Base-by-base conservation (phyloP, 2,329 filamentous ascomycete genomes). In the Penicillium rolfsii region DNA sequence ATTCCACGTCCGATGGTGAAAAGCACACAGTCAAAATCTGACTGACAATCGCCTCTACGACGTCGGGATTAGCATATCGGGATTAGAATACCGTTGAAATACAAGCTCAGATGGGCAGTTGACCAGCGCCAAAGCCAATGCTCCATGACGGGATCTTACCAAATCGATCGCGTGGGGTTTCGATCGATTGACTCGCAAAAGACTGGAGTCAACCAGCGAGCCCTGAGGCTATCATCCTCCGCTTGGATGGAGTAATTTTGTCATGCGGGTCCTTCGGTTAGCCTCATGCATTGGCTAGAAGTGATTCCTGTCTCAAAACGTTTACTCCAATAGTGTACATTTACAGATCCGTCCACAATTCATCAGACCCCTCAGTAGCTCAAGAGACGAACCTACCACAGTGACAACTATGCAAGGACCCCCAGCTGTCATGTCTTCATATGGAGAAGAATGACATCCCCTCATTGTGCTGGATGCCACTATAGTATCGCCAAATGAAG, bases 291-390 rank as follows among this genome's bases (percentile, higher is more conserved):
- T 1, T 4, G 46, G 26, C 46, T 50, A 50, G 46, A 50, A 35
- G n/a, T 1, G n/a, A 12, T 4, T 33, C 8, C 5, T 19, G 46
- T 19, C 46, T 50, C 28, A 50, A 50, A 35, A 30, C 46, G 46
- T 50, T 50, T 8, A 19, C 8, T 22, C 9, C 28, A 12, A 35
- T 35, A 2, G 28, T 35, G 5, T 14, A 11, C 46, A 50, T 35
- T 35, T n/a, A 50, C 46, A 50, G n/a, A 50, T 35, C 46, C 46
- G 46, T 50, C 46, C 46, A 50, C 7, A 6, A 33, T 35, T 50
- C 46, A 35, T 7, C 6, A 50, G 33, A 35, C 28, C 46, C n/a
- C 46, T 14, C 30, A 33, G 9, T 16, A 50, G 26, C 28, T 19
- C 46, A 16, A 26, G 7, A 33, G n/a, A 49, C 26, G 2, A 19